Evolutionary conservation across 208 protist species (phyloP).

Genomic region (Wallacemonas sp.): DNA sequence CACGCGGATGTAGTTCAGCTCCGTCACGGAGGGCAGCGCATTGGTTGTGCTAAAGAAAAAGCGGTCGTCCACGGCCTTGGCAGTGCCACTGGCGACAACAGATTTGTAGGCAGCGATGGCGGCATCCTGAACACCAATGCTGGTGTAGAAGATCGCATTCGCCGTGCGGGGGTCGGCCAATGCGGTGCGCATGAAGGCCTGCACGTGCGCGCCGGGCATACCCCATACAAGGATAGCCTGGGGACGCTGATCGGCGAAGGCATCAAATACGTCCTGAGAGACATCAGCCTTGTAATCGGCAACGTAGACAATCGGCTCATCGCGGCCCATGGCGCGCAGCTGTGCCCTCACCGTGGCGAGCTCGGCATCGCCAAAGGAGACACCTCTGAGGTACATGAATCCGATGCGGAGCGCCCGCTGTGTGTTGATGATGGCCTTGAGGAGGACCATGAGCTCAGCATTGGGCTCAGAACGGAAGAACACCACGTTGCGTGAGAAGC

Average conservation of each 20-base stretch:
- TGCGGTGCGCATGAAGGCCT: slow-evolving; percentile 26
- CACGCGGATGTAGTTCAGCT: slow-evolving; percentile 22
- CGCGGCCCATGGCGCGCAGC: slow-evolving; percentile 3
- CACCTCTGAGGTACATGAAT: slow-evolving; percentile 56
- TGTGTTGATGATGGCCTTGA: slow-evolving; percentile 25
- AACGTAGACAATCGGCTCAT: slow-evolving; percentile 25
- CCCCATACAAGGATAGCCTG: slow-evolving; percentile 56
- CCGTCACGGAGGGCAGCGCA: slow-evolving; percentile 24
- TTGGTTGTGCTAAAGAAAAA: slow-evolving; percentile 38
- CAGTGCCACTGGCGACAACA: slow-evolving; percentile 2
- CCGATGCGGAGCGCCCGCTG: slow-evolving; percentile 32
- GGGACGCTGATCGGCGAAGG: slow-evolving; percentile 35
- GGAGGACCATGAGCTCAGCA: slow-evolving; percentile 31
- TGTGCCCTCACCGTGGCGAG: slow-evolving; percentile 13
- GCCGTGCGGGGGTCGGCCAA: slow-evolving; percentile 32
- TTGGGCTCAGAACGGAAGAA: slow-evolving; percentile 42
- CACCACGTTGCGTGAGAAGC: slow-evolving; percentile 37
- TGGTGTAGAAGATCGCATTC: slow-evolving; percentile 27
- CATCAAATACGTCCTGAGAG: slow-evolving; percentile 27
- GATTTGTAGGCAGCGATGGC: slow-evolving; percentile 18
- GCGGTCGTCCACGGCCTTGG: slow-evolving; percentile 23
- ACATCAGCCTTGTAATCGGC: slow-evolving; percentile 11
- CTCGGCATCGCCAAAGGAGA: slow-evolving; percentile 32
- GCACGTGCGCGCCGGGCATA: slow-evolving; percentile 17
- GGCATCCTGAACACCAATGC: slow-evolving; percentile 22